Evolutionary conservation across 495 filamentous ascomycete species (phyloP), one percentile per base, ranked within the genome.

Genomic region (Aspergillus sclerotioniger): DNA sequence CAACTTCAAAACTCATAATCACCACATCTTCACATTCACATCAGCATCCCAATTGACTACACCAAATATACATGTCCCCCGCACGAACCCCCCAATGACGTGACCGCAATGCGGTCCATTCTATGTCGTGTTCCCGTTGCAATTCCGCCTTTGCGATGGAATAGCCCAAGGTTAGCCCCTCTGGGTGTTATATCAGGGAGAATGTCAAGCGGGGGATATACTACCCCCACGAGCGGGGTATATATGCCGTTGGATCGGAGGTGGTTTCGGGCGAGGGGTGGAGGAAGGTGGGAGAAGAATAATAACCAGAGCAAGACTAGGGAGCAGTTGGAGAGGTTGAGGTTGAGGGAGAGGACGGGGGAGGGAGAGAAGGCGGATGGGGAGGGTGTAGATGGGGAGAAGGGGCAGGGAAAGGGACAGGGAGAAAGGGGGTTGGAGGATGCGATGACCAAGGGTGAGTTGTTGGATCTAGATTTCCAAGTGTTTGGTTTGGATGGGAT

Each of bases 391-490:
- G 52, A 56, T 10, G 47, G 48, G 35, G 51, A 53, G 8, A 44
- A 6, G 32, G 28, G 33, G 21, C 8, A 25, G 51, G 15, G 19
- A 46, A n/a, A 3, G 43, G 15, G 12, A 46, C n/a, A 17, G 51
- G 49, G 41, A 54, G 4, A 13, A 56, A 54, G 5, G 25, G 25
- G 25, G 56, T 71, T 79, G 35, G 55, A 19, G 51, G 76, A 81
- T 16, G 78, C 82, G 12, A 84, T 88, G 78, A 85, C 79, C 0
- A 87, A 87, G 71, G 89, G 88, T 88, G 70, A 13, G 66, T 60
- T 25, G 25, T 25, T 25, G 25, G 25, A 25, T 25, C 2, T 25
- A 25, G 6, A 21, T 19, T 17, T 41, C 17, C 43, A 8, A 51
- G 45, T 43, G 6, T 37, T 35, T 28, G 54, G n/a, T 44, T 60